Conservation (phyloP, 495 filamentous ascomycete genomes). For the Achaetomiella virescens region DNA sequence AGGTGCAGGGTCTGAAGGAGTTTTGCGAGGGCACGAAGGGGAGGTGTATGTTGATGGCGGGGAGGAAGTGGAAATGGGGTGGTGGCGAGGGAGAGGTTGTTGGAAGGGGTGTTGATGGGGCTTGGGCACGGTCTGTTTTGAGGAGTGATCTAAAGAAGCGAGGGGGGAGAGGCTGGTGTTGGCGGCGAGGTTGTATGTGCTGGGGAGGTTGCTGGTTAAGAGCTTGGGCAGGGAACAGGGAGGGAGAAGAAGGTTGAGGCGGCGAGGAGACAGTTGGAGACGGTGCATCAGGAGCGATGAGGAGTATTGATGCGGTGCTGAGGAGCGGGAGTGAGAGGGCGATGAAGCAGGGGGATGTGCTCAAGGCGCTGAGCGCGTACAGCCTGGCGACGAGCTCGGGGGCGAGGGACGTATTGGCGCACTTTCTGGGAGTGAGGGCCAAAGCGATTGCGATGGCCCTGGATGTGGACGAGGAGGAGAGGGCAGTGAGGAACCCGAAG, state of each 20-base stretch:
- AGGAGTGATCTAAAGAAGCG: slow-evolving; percentile 25
- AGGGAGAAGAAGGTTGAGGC: slow-evolving; percentile 51
- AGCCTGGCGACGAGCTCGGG: slow-evolving; percentile 77
- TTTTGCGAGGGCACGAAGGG: slow-evolving; percentile 41
- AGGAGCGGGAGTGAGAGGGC: slow-evolving; percentile 31
- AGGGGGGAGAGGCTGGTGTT: slow-evolving; percentile 51
- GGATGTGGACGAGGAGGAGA: slow-evolving; percentile 33
- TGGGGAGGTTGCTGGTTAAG: slow-evolving; percentile 53
- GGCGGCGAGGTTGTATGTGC: slow-evolving; percentile 73
- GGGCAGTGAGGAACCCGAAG: slow-evolving; percentile 25
- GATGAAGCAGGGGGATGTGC: slow-evolving; percentile 47
- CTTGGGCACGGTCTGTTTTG: no score
- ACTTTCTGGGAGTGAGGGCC: slow-evolving; percentile 72
- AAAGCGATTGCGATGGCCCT: slow-evolving; percentile 59
- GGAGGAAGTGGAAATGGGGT: slow-evolving; percentile 14
- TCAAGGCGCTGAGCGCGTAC: slow-evolving; percentile 72
- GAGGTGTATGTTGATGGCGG: neutral
- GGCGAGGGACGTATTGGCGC: slow-evolving; percentile 68
- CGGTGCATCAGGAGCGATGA: slow-evolving; percentile 49
- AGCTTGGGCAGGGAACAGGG: slow-evolving; percentile 35
- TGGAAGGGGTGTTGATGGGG: slow-evolving; percentile 31
- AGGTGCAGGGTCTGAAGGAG: slow-evolving; percentile 54
- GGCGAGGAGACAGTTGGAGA: slow-evolving; percentile 55
- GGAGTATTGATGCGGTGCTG: slow-evolving; percentile 62
- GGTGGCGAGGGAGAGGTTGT: slow-evolving; percentile 35